Conservation (phyloP, 2,329 filamentous ascomycete species). For the Fusarium nematophilum region DNA sequence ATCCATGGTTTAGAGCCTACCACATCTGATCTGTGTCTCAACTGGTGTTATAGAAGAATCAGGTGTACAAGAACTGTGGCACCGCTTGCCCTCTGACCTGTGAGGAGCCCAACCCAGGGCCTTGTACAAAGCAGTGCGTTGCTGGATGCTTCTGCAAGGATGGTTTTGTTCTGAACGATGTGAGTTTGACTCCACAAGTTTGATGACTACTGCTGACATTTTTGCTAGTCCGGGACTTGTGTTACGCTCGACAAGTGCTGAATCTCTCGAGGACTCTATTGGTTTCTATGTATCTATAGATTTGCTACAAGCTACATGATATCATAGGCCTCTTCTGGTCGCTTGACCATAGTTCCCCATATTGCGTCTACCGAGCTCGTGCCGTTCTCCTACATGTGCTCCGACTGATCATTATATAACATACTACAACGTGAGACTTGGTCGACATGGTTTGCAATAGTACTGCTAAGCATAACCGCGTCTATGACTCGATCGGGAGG, state of each 20-base stretch:
- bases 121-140: background rate
- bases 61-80: background rate
- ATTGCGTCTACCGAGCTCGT: too few species aligned
- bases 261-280: too few species aligned
- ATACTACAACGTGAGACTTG: too few species aligned
- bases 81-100: conserved; percentile 5
- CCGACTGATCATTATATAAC: too few species aligned
- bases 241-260: background rate
- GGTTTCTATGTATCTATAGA: too few species aligned
- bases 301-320: too few species aligned
- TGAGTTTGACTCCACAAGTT: background rate
- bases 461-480: too few species aligned
- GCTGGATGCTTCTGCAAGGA: conserved; percentile 8
- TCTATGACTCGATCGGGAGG: too few species aligned
- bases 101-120: background rate
- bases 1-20: background rate
- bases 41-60: background rate
- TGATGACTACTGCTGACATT: background rate
- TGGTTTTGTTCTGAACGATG: background rate
- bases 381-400: too few species aligned
- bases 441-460: too few species aligned
- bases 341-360: too few species aligned
- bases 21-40: background rate
- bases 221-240: background rate
- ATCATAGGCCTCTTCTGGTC: too few species aligned